Base-by-base conservation (phyloP, 495 filamentous ascomycete species). In the Saxophila tyrrhenica region DNA sequence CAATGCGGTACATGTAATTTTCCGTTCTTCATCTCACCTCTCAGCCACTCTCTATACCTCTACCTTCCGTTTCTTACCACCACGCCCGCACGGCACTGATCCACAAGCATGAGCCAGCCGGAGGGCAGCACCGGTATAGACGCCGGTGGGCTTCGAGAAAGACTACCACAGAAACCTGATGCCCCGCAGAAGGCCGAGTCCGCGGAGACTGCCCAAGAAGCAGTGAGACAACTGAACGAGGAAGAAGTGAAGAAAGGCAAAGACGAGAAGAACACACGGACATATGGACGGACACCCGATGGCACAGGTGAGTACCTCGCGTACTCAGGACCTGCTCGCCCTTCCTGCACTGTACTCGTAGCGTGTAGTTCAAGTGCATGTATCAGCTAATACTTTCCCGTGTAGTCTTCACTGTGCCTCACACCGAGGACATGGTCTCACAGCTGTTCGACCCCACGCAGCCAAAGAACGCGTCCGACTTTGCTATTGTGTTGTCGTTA, bases 371-470 rank as follows among this genome's bases (percentile, higher is more conserved):
- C 45, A 17, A 48, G 21, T 21, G 25, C 45, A 25, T 25, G 21
- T 15, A 13, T 25, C 3, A 43, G 39, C 50, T 62, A 51, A 21
- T 53, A 39, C 45, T 29, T 11, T 13, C 16, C 32, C 15, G 39
- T 20, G 41, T 38, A 98, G 92, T 92, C 50, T 98, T 98, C 69
- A 86, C 87, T 32, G 92, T 98, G 20, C 94, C 92, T 44, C 84
- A 88, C 58, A 98, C 92, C 42, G 88, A 95, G 75, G 92, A 98
- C 70, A 97, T 97, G 91, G 92, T 98, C 62, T 94, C 92, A 50
- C 92, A 95, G 68, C 78, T 98, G 19, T 78, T 98, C 56, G 94
- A 91, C 52, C 92, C 92, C n/a, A 85, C 82, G 47, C 81, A 95
- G 67, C 89, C 92, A 3, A 98, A 98, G 73, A 97, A 97, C 63